A percentile compares a stretch with the other conserved stretches of the same genome.
phyloP scores from a whole-genome alignment of 805 yeast species.

The Candida oleophila region DNA sequence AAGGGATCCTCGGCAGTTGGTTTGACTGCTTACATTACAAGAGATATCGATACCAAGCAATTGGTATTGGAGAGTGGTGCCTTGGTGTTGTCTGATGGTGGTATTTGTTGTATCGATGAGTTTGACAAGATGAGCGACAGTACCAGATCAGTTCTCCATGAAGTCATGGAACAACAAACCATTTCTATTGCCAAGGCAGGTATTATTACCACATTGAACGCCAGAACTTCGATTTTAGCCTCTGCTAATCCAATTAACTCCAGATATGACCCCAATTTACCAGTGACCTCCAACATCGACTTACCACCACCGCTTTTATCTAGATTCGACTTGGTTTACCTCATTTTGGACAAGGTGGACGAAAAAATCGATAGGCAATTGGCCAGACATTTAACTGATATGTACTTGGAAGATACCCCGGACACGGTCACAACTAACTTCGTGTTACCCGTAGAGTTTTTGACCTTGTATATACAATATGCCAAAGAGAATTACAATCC shows the following conservation, averaged over 20 bases:
- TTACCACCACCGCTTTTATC: conserved; percentile 94
- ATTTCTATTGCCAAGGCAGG: conserved; percentile 98
- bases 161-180: conserved; percentile 99
- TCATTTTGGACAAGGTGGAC: conserved; percentile 90
- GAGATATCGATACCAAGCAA: conserved; percentile 92
- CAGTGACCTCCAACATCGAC: conserved; percentile 94
- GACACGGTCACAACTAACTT: conserved; percentile 66
- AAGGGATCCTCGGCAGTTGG: conserved; percentile 99
- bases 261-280: conserved; percentile 88
- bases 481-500: conserved; percentile 88
- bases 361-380: conserved; percentile 79
- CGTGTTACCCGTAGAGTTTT: conserved; percentile 79
- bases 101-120: conserved; percentile 98
- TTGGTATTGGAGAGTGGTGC: conserved; percentile 96
- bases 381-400: conserved; percentile 85
- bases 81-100: conserved; percentile 92
- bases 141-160: conserved; percentile 92
- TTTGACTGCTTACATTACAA: conserved; percentile 92
- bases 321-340: conserved; percentile 90
- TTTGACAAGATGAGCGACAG: conserved; percentile 96
- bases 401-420: conserved; percentile 88
- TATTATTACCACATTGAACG: conserved; percentile 93
- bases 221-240: conserved; percentile 92
- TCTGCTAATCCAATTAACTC: conserved; percentile 98
- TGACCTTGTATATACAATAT: conserved; percentile 87